Base-by-base conservation (phyloP, 768 basidiomycete genomes). In the Boletus sp. region DNA sequence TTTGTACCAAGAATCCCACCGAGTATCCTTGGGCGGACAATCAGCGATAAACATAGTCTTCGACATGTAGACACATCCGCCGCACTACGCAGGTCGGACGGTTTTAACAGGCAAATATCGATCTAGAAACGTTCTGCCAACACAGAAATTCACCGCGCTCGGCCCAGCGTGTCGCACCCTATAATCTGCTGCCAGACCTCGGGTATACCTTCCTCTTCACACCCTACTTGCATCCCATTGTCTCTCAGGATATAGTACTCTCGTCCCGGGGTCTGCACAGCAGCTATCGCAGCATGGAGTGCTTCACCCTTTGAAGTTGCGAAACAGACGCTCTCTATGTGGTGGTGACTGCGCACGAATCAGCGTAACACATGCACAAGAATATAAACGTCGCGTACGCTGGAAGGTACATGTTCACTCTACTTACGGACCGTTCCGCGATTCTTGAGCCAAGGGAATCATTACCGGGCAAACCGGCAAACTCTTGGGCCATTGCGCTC, bases 301-400 rank as follows among this genome's bases (percentile, higher is more conserved):
- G 72, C 64, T 19, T 62, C 60, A 9, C 77, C 73, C 8, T 69
- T 61, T 0, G 74, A 50, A 0, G 79, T 72, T 5, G 75, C 75
- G 60, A 90, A 83, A 66, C 90, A 86, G 5, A 89, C 69, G 63
- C 88, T 87, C 65, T 92, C 89, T 15, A 91, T 76, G 61, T 87
- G 82, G 65, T 90, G 88, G 51, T 87, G 85, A 35, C 88, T 91
- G 38, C n/a, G n/a, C 14, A 43, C 19, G 25, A 32, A 40, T 60
- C 40, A 61, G 42, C 17, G 8, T 35, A 10, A 27, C 43, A 6
- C 44, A 30, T 5, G 32, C 29, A 54, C 27, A 13, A 17, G 17
- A 7, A 39, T 14, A 45, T 19, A 25, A 51, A 32, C 5, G 29
- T 54, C n/a, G 68, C 81, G 50, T 64, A 88, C 88, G 76, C 76